Conservation (phyloP, 2,329 filamentous ascomycete species). For the Calonectria pseudoreteaudii region DNA sequence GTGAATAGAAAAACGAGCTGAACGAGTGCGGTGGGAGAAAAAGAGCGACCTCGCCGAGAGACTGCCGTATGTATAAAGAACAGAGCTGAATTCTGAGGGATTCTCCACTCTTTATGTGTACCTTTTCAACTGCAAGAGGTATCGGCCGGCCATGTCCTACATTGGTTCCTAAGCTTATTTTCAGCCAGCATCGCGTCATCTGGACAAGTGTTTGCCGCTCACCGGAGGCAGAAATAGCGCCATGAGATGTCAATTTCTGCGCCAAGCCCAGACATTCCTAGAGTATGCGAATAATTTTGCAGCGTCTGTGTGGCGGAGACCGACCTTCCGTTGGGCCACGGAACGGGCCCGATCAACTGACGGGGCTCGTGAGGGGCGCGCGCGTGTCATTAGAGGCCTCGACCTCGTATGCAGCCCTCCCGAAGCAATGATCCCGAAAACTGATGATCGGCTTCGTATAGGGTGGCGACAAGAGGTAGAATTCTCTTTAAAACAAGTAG, state of each 20-base stretch:
- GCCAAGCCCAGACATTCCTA: not conserved
- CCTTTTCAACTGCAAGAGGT: not conserved
- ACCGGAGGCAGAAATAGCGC: not conserved
- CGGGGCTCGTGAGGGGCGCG: not conserved
- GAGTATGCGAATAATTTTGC: not conserved
- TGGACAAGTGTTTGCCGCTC: not conserved
- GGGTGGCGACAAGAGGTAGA: not conserved
- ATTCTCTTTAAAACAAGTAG: not conserved
- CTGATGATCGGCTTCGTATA: not conserved
- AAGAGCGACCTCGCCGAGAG: not conserved
- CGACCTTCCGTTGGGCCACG: slow-evolving; percentile 18
- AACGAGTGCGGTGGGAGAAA: not conserved
- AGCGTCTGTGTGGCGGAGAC: not conserved
- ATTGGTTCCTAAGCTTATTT: not conserved
- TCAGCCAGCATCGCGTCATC: not conserved
- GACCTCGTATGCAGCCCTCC: not conserved
- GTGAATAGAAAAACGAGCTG: not conserved
- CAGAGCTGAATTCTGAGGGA: not conserved
- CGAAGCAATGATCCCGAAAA: not conserved
- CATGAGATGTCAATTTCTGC: not conserved
- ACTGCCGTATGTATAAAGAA: not conserved
- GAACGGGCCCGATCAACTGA: slow-evolving; percentile 4
- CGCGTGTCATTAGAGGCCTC: not conserved
- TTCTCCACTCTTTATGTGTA: not conserved
- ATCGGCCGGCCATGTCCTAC: not conserved